Evolutionary conservation across 2,329 filamentous ascomycete genomes (phyloP), one percentile per base, ranked within the genome.

Genomic region (Colletotrichum destructivum): DNA sequence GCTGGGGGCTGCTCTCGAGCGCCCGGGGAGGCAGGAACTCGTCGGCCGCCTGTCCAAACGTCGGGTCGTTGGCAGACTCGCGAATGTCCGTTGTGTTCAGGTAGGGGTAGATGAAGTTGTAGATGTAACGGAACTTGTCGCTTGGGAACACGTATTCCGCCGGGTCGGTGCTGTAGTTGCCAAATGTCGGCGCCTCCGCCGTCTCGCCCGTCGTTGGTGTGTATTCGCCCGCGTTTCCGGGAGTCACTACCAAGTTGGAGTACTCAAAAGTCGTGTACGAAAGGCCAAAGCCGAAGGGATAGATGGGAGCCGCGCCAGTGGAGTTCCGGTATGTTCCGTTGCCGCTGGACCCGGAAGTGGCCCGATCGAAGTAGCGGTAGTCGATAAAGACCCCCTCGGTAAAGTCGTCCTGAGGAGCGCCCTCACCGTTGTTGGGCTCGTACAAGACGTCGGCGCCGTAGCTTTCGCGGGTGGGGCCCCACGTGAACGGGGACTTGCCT

Each of bases 311-410:
- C 84, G 84, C 80, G 7, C 73, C 60, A 23, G 52, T 64, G 3
- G 66, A 59, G 65, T 51, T 31, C 26, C 5, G 26, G 26, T 31
- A 6, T 4, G 26, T 73, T 46, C 44, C 71, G 44, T 76, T 75
- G 47, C 79, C 77, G 31, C 75, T 75, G 63, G 79, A 79, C 63
- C 76, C 78, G 4, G 82, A 78, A 3, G 80, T 83, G n/a, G 81
- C 81, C 77, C 87, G 86, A 82, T 97, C 94, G 63, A 96, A 94
- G 75, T 90, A 86, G 49, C 92, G 89, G 83, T 94, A 94, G 81
- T 96, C 94, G 78, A 97, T 95, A 80, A 95, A 94, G 63, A 92
- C 86, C 18, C 94, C 94, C 81, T 96, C 94, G 8, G 85, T 84
- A 78, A 94, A 97, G 76, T 94, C 88, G 49, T 90, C 84, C 77